These are phyloP conservation scores for Thielaviopsis euricoi DNA, from an alignment of 2,329 filamentous ascomycete species.

Conservation along the genomic window DNA sequence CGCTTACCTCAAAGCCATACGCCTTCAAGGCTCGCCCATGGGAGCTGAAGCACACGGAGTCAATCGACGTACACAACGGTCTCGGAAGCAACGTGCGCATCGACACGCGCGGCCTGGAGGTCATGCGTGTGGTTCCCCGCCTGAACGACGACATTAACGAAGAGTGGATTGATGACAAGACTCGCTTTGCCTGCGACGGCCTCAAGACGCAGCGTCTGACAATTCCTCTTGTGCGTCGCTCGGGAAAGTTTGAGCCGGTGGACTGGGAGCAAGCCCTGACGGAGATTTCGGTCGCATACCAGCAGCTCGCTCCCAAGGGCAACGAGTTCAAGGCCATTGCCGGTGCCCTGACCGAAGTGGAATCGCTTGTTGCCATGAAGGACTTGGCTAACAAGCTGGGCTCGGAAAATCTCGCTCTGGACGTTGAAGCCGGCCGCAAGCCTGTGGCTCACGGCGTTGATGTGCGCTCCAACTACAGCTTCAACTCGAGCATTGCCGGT, in stretches of 20 bases:
- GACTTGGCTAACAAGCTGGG: slow-evolving; percentile 92
- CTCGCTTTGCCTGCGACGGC: slow-evolving; percentile 88
- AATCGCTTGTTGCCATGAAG: slow-evolving; percentile 91
- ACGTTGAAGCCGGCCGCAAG: slow-evolving; percentile 67
- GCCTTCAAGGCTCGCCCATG: slow-evolving; percentile 93
- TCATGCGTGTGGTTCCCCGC: slow-evolving; percentile 85
- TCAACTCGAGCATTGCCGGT: slow-evolving; percentile 89
- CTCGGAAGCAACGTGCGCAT: slow-evolving; percentile 90
- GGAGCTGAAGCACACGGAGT: slow-evolving; percentile 93
- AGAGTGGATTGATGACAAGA: slow-evolving; percentile 99
- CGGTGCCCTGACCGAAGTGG: slow-evolving; percentile 78
- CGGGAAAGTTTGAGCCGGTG: slow-evolving; percentile 80
- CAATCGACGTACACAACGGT: slow-evolving; percentile 83
- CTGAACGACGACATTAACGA: slow-evolving; percentile 98
- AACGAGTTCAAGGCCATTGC: slow-evolving; percentile 95
- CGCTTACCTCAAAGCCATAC: slow-evolving; percentile 91
- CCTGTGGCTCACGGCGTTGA: slow-evolving; percentile 88
- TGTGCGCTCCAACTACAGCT: slow-evolving; percentile 83
- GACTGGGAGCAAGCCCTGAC: slow-evolving; percentile 91
- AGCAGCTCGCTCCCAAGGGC: slow-evolving; percentile 62
- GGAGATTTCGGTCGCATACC: slow-evolving; percentile 69
- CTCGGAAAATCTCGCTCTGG: slow-evolving; percentile 87
- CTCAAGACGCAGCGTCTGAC: slow-evolving; percentile 92
- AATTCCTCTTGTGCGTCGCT: slow-evolving; percentile 72
- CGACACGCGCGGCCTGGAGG: slow-evolving; percentile 82